Evolutionary conservation across 2,329 filamentous ascomycete genomes (phyloP), one percentile per base, ranked within the genome.

Genomic region (Microthyrium microscopicum): DNA sequence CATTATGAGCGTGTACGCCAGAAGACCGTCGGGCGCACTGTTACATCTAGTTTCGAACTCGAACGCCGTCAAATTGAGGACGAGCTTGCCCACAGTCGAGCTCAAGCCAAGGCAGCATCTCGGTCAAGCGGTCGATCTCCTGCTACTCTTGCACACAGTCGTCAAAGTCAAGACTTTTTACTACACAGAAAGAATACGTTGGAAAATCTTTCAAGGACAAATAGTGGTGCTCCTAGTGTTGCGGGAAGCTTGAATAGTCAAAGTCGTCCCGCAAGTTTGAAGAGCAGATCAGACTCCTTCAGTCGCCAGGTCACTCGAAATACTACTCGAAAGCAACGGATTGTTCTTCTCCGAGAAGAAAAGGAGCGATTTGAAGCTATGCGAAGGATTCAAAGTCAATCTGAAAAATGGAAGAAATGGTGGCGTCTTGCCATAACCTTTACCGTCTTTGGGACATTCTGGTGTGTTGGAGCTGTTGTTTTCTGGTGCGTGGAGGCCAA

Each of bases 281-380:
- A 19, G 12, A 17, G 26, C 20, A 20, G 36, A 12, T 20, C 16
- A 3, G 26, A 18, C 15, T 12, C 12, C 11, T 5, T 21, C 5
- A 16, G 24, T 17, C 24, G 32, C 4, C 36, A 30, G n/a, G 26
- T 15, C 36, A 29, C 36, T 8, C 13, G 34, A 20, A 15, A 26
- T 19, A 18, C 18, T 8, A 15, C 29, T 4, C 25, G 34, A 19
- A 34, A 34, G 26, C 13, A 27, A 28, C 22, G 32, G 16, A 31
- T 38, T 15, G 26, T 35, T 7, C 3, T 35, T 16, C 26, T 35
- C 5, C 28, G 29, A 24, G 33, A 35, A 35, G 33, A 35, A 12
- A 51, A 51, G 33, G 52, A 55, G 31, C 49, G 52, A 2, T 55
- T 55, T 40, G 42, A 50, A 16, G 49, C 51, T 2, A 55, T 37